Evolutionary conservation across 1,284 basidiomycete genomes (phyloP), one percentile per base, ranked within the genome.

Genomic region (Paramarasmius palmivorus): DNA sequence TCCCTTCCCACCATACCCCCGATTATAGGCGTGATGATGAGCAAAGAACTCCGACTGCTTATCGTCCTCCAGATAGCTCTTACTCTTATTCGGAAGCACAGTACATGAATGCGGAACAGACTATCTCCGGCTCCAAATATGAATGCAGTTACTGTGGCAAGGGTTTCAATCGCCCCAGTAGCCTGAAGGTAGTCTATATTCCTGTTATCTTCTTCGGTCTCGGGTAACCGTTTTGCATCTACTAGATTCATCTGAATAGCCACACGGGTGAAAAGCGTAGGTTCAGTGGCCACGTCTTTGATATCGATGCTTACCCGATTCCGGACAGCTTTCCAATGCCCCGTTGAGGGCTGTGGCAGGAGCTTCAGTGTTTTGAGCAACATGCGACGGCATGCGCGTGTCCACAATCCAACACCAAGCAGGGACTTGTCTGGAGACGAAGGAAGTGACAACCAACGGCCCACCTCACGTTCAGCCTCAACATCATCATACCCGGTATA

Each of bases 301-400:
- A n/a, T n/a, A 45, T 25, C 38, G 17, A 36, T 10, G n/a, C 17
- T 15, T 41, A 49, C 32, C 36, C 17, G 45, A 47, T 55, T 49
- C 49, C 41, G 56, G 59, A 38, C 68, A 92, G 90, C 90, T 17
- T 91, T 88, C 70, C 73, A 78, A 52, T 92, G 90, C 67, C 83
- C 89, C 14, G 80, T 84, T 53, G 82, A 86, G 56, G 82, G 81
- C 55, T 92, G 90, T 68, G 86, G 87, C 7, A 83, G 90, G 50
- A 84, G 84, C 64, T 92, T 92, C 70, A 91, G 88, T 66, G 90
- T 92, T 50, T 81, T 91, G 64, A 91, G 88, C 67, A 92, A 92
- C 73, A 92, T 92, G 90, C 86, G 90, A 56, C 78, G 90, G 53
- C 90, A 92, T 66, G 83, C 88, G 53, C 82, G 89, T 54, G 85